These are phyloP conservation scores for Monilinia aucupariae DNA, from an alignment of 2,329 filamentous ascomycete species.

Conservation along the genomic window DNA sequence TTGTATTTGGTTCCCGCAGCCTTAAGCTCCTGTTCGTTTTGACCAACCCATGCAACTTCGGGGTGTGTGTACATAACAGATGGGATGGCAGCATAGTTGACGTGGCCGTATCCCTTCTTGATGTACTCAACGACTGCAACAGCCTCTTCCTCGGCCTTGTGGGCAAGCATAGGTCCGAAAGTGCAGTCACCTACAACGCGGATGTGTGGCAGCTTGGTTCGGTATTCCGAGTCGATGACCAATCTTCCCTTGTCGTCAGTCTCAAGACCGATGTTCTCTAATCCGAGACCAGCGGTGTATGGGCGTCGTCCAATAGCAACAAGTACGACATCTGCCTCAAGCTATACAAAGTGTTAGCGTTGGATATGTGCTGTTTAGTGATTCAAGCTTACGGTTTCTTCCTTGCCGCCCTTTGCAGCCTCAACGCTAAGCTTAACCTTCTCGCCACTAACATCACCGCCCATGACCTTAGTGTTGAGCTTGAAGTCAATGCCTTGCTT, in stretches of 20 bases:
- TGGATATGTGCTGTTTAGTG: conserved; percentile 2
- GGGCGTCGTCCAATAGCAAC: conserved; percentile 94
- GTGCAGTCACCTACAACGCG: conserved; percentile 94
- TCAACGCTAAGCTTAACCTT: conserved; percentile 80
- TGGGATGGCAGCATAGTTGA: conserved; percentile 97
- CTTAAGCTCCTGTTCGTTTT: conserved; percentile 96
- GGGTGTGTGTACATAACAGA: conserved; percentile 99
- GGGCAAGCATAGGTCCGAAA: conserved; percentile 97
- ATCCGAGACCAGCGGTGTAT: conserved; percentile 83
- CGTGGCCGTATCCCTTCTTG: conserved; percentile 94
- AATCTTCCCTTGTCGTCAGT: conserved; percentile 89
- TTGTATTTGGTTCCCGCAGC: conserved; percentile 85
- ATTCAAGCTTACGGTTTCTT: conserved; percentile 64
- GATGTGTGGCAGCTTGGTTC: conserved; percentile 95
- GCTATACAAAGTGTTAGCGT: conserved; percentile 42
- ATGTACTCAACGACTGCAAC: conserved; percentile 95
- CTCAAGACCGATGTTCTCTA: conserved; percentile 91
- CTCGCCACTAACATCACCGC: conserved; percentile 74
- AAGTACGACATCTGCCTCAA: conserved; percentile 91
- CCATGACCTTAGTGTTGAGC: conserved; percentile 89
- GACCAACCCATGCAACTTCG: conserved; percentile 97
- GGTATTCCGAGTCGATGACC: conserved; percentile 97
- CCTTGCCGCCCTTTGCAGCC: conserved; percentile 92
- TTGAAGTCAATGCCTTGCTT: conserved; percentile 99
- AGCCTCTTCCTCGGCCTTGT: conserved; percentile 98